Evolutionary conservation across 371 early-diverging fungal genomes (phyloP), one percentile per base, ranked within the genome.

Genomic region (Coemansia sp.): DNA sequence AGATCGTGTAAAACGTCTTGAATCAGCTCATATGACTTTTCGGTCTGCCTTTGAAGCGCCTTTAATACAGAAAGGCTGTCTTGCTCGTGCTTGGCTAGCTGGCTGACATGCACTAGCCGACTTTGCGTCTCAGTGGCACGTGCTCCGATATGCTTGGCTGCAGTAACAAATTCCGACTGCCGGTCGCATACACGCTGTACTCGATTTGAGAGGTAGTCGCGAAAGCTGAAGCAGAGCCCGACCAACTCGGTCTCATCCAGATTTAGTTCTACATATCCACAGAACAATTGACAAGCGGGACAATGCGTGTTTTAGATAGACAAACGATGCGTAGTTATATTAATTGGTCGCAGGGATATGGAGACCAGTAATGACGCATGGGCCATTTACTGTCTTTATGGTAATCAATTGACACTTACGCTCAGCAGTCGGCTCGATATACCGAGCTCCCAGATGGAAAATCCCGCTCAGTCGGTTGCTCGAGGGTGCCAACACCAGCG

Each of bases 11-110:
- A 42, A 50, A 80, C 78, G 18, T 74, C 76, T 54, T 80, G 81
- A 8, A 80, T 59, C 55, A 77, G 39, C 67, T 80, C 80, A 55
- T 80, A 80, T 7, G 81, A 68, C 48, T 78, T 76, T 62, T 80
- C 80, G 2, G 80, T 68, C 47, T 81, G 81, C n/a, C 77, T 64
- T 59, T 79, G 79, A 6, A 80, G 62, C 31, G 62, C 62, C 18
- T 71, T 77, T 40, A 80, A 26, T 21, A 61, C 67, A 4, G 68
- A 51, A 27, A 67, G 47, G 24, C 63, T 63, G 18, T 71, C 76
- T 10, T 63, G 72, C 22, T 71, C 80, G 31, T 63, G 69, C 48
- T 66, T 69, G 31, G 68, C 62, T 50, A 64, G 58, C 55, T 75
- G 74, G 39, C 59, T 55, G 16, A 59, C 76, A 50, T 64, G 61